A percentile compares a stretch with the other conserved stretches of the same genome.
These are phyloP conservation scores for Diaporthe capsici DNA, from an alignment of 2,329 filamentous ascomycete species.

Conservation along the genomic window DNA sequence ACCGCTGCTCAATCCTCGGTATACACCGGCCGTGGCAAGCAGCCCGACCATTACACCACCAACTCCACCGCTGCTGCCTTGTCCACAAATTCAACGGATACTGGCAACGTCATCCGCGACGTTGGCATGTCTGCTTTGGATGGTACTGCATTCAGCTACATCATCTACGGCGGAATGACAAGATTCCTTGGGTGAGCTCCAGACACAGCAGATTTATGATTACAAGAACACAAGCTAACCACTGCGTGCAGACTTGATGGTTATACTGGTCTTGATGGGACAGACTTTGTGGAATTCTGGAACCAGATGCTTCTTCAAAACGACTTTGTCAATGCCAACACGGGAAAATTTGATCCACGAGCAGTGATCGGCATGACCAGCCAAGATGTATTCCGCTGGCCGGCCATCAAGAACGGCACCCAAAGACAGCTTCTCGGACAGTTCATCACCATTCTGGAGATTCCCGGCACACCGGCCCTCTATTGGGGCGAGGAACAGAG, in stretches of 20 bases:
- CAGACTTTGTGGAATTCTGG: conserved; percentile 66
- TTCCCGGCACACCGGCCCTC: conserved; percentile 72
- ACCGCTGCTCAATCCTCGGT: conserved; percentile 72
- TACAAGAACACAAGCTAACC: neutral
- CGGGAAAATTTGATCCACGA: conserved; percentile 71
- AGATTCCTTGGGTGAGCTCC: conserved; percentile 71
- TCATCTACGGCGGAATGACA: conserved; percentile 71
- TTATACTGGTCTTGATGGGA: conserved; percentile 28
- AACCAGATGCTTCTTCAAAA: conserved; percentile 68
- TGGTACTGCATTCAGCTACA: conserved; percentile 74
- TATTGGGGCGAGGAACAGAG: conserved; percentile 76
- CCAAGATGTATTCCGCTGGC: conserved; percentile 77
- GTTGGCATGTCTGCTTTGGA: conserved; percentile 68
- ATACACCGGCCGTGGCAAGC: conserved; percentile 73
- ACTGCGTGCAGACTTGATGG: conserved; percentile 48
- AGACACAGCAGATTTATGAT: conserved; percentile 47
- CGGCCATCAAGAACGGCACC: conserved; percentile 68
- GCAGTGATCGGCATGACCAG: conserved; percentile 75
- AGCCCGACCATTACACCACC: conserved; percentile 64
- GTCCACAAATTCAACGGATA: conserved; percentile 58
- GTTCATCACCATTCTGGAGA: conserved; percentile 70
- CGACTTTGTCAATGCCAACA: conserved; percentile 69
- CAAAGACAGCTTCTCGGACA: conserved; percentile 69
- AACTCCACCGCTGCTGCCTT: conserved; percentile 63
- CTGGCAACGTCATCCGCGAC: conserved; percentile 65